These are phyloP conservation scores for Penicillium janthinellum DNA, from an alignment of 2,329 filamentous ascomycete genomes.

Conservation along the genomic window DNA sequence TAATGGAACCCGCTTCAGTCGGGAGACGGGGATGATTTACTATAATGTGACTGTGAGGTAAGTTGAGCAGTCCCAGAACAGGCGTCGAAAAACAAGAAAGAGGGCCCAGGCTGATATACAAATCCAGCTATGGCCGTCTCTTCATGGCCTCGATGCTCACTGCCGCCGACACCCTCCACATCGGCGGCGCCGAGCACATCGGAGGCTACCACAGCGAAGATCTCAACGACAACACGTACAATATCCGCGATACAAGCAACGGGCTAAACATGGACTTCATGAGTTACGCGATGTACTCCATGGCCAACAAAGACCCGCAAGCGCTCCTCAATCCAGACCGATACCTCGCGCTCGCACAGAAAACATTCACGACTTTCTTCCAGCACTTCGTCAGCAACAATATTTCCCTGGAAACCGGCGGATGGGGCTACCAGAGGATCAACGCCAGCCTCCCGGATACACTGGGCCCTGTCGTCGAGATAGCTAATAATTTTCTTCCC, in stretches of 20 bases:
- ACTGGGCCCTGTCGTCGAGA: constrained; percentile 9
- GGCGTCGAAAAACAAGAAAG: neutral
- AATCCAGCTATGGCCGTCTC: constrained; percentile 14
- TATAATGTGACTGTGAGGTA: constrained; percentile 23
- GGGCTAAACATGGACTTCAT: constrained; percentile 37
- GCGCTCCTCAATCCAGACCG: constrained; percentile 21
- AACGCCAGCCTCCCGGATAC: constrained; percentile 19
- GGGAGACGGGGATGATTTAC: neutral
- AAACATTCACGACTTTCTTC: constrained; percentile 34
- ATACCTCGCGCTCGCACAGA: constrained; percentile 19
- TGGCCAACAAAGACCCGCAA: constrained; percentile 23
- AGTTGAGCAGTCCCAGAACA: neutral
- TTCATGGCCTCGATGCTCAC: constrained; percentile 20
- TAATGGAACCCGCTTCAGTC: constrained; percentile 3
- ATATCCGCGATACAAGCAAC: constrained; percentile 26
- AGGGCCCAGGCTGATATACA: no score
- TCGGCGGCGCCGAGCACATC: constrained; percentile 4
- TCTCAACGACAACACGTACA: constrained; percentile 27
- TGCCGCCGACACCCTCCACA: constrained; percentile 12
- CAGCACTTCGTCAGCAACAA: constrained; percentile 32
- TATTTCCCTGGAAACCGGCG: constrained; percentile 22
- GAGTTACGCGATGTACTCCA: constrained; percentile 32
- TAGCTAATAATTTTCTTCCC: neutral
- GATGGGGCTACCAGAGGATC: constrained; percentile 30
- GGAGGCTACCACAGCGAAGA: constrained; percentile 16